These are phyloP conservation scores for Fusarium concolor DNA, from an alignment of 2,329 filamentous ascomycete genomes.

Conservation along the genomic window DNA sequence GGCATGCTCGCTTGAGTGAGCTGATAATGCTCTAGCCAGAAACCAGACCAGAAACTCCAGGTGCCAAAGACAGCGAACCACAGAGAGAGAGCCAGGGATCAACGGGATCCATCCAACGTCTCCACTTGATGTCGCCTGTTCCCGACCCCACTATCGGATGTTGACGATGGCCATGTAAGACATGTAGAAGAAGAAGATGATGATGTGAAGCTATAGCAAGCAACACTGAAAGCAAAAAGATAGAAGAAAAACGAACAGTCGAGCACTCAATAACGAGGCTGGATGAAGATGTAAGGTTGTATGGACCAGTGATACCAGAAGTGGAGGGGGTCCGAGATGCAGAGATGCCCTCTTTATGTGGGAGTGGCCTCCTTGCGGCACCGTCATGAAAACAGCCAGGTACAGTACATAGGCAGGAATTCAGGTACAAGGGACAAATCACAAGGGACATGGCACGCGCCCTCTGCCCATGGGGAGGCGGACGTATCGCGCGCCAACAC, in stretches of 20 bases:
- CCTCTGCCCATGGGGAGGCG: slow-evolving; percentile 30
- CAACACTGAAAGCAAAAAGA: background rate
- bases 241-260: background rate
- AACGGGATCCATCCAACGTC: slow-evolving; percentile 39
- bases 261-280: background rate
- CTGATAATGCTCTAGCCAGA: slow-evolving; percentile 28
- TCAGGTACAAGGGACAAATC: slow-evolving; percentile 34
- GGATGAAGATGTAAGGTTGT: slow-evolving; percentile 6
- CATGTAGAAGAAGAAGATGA: slow-evolving; percentile 10
- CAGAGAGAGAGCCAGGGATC: slow-evolving; percentile 21
- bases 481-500: slow-evolving; percentile 27
- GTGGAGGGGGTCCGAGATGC: slow-evolving; percentile 26
- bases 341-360: slow-evolving; percentile 44
- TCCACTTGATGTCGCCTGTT: slow-evolving; percentile 47
- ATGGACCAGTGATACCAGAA: slow-evolving; percentile 7
- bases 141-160: slow-evolving; percentile 48
- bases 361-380: slow-evolving; percentile 31
- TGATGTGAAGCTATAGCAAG: slow-evolving; percentile 27
- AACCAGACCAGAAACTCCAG: slow-evolving; percentile 10
- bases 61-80: background rate
- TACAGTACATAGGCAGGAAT: slow-evolving; percentile 37
- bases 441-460: slow-evolving; percentile 38
- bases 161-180: slow-evolving; percentile 42
- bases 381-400: slow-evolving; percentile 30
- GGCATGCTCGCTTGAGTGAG: slow-evolving; percentile 45